phyloP scores from a whole-genome alignment of 306 rosid species.

The Pachyrhizus erosus region DNA sequence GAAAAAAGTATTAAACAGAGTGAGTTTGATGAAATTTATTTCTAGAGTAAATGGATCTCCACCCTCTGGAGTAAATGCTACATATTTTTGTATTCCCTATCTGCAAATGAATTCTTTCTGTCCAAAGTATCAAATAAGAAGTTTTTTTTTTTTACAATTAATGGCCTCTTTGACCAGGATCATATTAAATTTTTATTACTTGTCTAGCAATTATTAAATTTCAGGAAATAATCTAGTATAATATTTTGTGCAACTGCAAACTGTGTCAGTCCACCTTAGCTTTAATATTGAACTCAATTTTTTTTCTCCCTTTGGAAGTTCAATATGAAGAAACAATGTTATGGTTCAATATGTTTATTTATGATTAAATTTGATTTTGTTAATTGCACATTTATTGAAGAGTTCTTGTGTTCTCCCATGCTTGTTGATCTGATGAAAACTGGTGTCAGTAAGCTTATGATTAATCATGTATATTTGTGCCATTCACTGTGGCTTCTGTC shows the following conservation, averaged over 20 bases:
- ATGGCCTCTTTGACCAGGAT: slow-evolving; percentile 21
- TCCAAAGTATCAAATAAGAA: background rate
- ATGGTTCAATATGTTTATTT: slow-evolving; percentile 4
- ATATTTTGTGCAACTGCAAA: slow-evolving; percentile 26
- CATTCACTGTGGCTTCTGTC: slow-evolving; percentile 36
- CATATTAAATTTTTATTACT: background rate
- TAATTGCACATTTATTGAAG: slow-evolving; percentile 31
- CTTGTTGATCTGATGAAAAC: slow-evolving; percentile 28
- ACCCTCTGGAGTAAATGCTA: slow-evolving; percentile 13
- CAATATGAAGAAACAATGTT: slow-evolving; percentile 29
- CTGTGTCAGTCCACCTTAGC: slow-evolving; percentile 10
- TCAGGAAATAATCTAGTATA: slow-evolving; percentile 11
- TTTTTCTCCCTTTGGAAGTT: slow-evolving; percentile 34
- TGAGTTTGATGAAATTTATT: background rate
- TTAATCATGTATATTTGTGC: slow-evolving; percentile 19
- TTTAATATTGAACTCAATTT: slow-evolving; percentile 22
- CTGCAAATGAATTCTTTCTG: slow-evolving; percentile 1
- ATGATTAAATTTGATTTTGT: slow-evolving; percentile 36
- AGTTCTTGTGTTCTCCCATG: background rate
- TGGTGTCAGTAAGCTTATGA: slow-evolving; percentile 28
- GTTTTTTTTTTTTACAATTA: background rate
- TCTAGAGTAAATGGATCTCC: background rate
- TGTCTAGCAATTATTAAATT: slow-evolving; percentile 32
- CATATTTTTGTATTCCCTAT: slow-evolving; percentile 5
- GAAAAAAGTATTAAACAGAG: background rate